phyloP scores from a whole-genome alignment of 495 filamentous ascomycete species.

The Delitschia confertaspora region DNA sequence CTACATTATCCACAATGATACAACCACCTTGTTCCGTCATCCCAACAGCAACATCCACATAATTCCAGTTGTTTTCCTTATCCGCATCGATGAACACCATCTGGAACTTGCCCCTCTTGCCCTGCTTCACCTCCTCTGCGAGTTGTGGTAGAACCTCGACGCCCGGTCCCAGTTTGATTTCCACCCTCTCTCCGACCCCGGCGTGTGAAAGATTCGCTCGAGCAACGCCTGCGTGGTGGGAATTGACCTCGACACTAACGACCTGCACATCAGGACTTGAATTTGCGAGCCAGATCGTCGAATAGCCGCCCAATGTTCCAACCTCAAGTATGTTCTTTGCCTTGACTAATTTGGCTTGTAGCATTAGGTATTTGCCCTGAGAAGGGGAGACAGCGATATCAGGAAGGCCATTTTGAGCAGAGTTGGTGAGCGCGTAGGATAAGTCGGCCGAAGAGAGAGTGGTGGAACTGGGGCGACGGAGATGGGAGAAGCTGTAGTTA shows the following conservation, averaged over 20 bases:
- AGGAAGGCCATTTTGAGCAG: conserved; percentile 23
- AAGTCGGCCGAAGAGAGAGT: conserved; percentile 12
- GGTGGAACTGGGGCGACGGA: conserved; percentile 8
- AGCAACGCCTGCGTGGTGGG: conserved; percentile 29
- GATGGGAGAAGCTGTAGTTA: conserved; percentile 20
- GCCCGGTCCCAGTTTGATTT: conserved; percentile 29
- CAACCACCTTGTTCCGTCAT: conserved; percentile 22
- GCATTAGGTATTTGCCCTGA: conserved; percentile 31
- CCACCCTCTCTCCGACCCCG: conserved; percentile 29
- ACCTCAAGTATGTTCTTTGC: conserved; percentile 33
- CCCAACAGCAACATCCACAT: conserved; percentile 26
- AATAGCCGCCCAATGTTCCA: conserved; percentile 33
- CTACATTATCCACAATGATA: conserved; percentile 37
- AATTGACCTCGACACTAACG: conserved; percentile 29
- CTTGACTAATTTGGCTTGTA: conserved; percentile 23
- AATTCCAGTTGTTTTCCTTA: conserved; percentile 36
- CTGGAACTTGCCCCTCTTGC: conserved; percentile 29
- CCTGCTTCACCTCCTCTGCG: conserved; percentile 28
- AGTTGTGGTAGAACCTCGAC: conserved; percentile 32
- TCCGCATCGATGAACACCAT: conserved; percentile 37
- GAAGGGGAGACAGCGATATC: conserved; percentile 30
- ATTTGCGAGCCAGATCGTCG: conserved; percentile 31
- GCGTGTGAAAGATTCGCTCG: conserved; percentile 27
- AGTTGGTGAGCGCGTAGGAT: conserved; percentile 18
- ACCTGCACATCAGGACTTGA: conserved; percentile 23